Evolutionary conservation across 805 yeast species (phyloP), one percentile per base, ranked within the genome.

Genomic region (Saccharomycopsis babjevae): DNA sequence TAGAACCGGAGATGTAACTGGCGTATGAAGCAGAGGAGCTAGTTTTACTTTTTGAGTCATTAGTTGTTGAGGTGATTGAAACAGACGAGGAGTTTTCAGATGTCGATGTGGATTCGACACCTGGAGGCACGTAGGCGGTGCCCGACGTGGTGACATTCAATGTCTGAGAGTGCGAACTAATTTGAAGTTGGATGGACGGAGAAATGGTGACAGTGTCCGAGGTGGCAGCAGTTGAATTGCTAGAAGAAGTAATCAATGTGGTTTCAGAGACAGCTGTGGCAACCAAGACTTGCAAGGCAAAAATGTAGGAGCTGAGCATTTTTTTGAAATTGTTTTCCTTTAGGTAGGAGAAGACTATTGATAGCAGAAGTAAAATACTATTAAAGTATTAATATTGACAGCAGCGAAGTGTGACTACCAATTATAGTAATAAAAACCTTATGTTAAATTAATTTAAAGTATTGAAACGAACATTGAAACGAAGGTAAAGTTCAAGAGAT

Each of bases 1-100:
- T 61, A 32, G 58, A 52, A 10, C 63, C 63, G 18, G 54, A 36
- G 34, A 61, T 25, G 54, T 61, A 60, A 50, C 60, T 60, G 40
- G 57, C 60, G 30, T 15, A 15, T n/a, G 60, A 50, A 22, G 54
- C 32, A 42, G 32, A 18, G 7, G 62, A 25, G 15, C 6, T n/a
- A 15, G 57, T 18, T 2, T 22, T 28, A n/a, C 52, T 42, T 13
- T 42, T 16, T 16, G 40, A 30, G 39, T 22, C 30, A n/a, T 25
- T 50, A 16, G 46, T 15, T 46, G 13, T 18, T 3, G 56, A 58
- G 20, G 30, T 5, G 36, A 7, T 20, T 25, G 59, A 20, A 30
- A 20, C 15, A 30, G 40, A 25, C 10, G 50, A 10, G 22, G 43
- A 57, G n/a, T 43, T 34, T 18, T 1, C 6, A 8, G 58, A 10